phyloP scores from a whole-genome alignment of 2,329 filamentous ascomycete genomes.

The Fusarium sororula region DNA sequence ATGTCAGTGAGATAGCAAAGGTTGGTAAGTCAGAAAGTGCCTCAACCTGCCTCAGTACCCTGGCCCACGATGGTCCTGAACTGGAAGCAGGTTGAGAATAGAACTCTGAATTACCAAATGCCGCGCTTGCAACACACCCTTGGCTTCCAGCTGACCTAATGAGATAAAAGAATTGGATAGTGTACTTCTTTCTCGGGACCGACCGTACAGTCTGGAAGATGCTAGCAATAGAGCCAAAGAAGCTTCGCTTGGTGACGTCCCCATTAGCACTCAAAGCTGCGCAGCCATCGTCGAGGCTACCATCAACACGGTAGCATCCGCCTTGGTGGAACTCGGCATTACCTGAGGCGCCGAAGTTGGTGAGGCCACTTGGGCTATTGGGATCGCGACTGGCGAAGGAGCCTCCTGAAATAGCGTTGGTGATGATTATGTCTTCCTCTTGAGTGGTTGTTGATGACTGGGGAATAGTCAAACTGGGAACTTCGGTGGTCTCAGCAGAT shows the following conservation, averaged over 20 bases:
- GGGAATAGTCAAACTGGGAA: fast-evolving
- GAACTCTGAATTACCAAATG: background rate
- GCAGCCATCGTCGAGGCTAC: conserved; percentile 9
- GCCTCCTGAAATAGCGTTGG: background rate
- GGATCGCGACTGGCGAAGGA: conserved; percentile 1
- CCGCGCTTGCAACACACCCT: background rate
- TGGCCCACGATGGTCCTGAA: background rate
- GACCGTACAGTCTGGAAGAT: conserved; percentile 1
- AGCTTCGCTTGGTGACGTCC: background rate
- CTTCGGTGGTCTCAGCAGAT: background rate
- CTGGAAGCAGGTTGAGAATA: background rate
- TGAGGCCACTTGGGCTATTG: background rate
- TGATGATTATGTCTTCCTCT: background rate
- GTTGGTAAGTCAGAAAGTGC: background rate
- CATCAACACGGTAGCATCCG: conserved; percentile 3
- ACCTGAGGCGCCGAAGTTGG: background rate
- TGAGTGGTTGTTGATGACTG: background rate
- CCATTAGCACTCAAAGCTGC: conserved; percentile 1
- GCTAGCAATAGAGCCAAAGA: background rate
- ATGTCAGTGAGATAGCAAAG: conserved; percentile 11
- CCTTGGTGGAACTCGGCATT: background rate
- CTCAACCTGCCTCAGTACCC: background rate
- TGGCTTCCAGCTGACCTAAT: background rate
- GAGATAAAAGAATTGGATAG: conserved; percentile 13
- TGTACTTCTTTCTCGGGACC: background rate